phyloP scores from a whole-genome alignment of 192 early-diverging fungal genomes.

The Thamnidium elegans region DNA sequence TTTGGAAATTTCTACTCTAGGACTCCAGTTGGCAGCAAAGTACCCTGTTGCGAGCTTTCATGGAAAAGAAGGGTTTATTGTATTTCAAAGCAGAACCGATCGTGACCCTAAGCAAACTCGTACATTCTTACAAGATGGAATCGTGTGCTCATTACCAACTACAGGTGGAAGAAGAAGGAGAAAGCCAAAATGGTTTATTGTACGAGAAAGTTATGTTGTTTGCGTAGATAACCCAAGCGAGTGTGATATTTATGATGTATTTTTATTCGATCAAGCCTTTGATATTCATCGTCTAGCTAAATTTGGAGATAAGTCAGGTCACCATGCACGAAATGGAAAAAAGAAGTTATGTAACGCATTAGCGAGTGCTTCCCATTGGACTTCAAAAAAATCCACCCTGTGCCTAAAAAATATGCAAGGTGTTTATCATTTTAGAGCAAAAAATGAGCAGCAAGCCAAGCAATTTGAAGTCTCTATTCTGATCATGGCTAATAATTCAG shows the following conservation, averaged over 20 bases:
- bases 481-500: constrained; percentile 47
- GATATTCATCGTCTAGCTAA: constrained; percentile 30
- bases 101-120: constrained; percentile 29
- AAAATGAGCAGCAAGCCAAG: constrained; percentile 58
- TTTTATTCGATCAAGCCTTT: constrained; percentile 43
- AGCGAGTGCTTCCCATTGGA: neutral
- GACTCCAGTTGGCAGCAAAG: constrained; percentile 26
- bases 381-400: constrained; percentile 39
- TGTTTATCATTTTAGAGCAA: constrained; percentile 60
- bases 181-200: constrained; percentile 66
- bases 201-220: constrained; percentile 59
- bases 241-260: constrained; percentile 44
- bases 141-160: neutral
- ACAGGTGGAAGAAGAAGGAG: constrained; percentile 1
- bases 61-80: constrained; percentile 70
- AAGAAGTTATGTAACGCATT: neutral
- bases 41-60: constrained; percentile 43
- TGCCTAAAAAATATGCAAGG: constrained; percentile 58
- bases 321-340: neutral
- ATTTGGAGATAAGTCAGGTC: constrained; percentile 25
- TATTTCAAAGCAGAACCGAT: constrained; percentile 46
- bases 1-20: constrained; percentile 48
- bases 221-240: constrained; percentile 43
- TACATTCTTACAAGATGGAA: constrained; percentile 7
- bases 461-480: constrained; percentile 60